These are phyloP conservation scores for Russula olivacea DNA, from an alignment of 768 basidiomycete species.

Conservation along the genomic window DNA sequence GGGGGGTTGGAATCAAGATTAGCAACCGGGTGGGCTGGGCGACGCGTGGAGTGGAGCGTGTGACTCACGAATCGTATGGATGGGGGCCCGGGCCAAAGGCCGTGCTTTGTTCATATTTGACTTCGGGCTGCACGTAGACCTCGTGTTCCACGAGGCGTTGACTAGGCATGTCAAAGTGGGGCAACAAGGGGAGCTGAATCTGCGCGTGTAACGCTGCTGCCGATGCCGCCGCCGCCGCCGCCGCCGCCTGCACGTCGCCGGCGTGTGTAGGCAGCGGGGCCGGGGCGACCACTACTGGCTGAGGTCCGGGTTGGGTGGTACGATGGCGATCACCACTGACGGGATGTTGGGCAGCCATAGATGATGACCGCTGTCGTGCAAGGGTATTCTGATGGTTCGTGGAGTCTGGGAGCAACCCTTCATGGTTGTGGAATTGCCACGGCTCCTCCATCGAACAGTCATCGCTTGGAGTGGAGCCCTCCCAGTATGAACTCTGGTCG, in stretches of 20 bases:
- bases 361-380: not conserved
- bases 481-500: slow-evolving; percentile 21
- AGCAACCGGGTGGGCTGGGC: not conserved
- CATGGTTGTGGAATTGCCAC: slow-evolving; percentile 21
- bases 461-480: slow-evolving; percentile 23
- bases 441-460: slow-evolving; percentile 23
- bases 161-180: slow-evolving; percentile 12
- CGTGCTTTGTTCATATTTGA: slow-evolving; percentile 15
- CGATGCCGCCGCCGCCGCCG: not conserved
- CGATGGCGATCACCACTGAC: slow-evolving; percentile 6
- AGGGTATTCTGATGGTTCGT: slow-evolving; percentile 6
- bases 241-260: not conserved
- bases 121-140: slow-evolving; percentile 18
- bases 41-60: not conserved
- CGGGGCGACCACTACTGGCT: not conserved
- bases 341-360: slow-evolving; percentile 15
- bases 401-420: slow-evolving; percentile 4
- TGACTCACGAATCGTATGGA: slow-evolving; percentile 20
- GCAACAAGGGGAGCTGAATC: slow-evolving; percentile 17
- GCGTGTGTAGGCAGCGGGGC: slow-evolving; percentile 2
- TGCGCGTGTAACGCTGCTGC: slow-evolving; percentile 2
- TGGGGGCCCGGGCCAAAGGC: slow-evolving; percentile 9
- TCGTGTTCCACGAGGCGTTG: slow-evolving; percentile 15
- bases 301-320: not conserved
- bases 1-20: not conserved